Evolutionary conservation across 192 early-diverging fungal genomes (phyloP).

Genomic region (Coemansia sp.): DNA sequence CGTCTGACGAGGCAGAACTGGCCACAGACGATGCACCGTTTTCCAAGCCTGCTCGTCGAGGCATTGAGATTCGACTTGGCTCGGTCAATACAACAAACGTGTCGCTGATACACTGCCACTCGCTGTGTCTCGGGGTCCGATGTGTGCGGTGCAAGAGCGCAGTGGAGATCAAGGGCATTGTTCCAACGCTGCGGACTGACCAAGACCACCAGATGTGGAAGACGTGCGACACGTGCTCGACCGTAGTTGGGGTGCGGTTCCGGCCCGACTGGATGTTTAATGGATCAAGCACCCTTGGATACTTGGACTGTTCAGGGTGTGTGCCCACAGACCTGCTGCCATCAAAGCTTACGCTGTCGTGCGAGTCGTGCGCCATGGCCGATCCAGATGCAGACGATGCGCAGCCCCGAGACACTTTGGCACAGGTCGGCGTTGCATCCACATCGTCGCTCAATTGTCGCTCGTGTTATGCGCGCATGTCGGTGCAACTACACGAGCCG

Average conservation of each 20-base stretch:
- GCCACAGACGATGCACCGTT: constrained; percentile 15
- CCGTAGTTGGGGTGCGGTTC: constrained; percentile 59
- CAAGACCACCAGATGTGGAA: constrained; percentile 52
- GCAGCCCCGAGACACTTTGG: constrained; percentile 13
- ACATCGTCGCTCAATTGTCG: constrained; percentile 21
- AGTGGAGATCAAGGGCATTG: constrained; percentile 62
- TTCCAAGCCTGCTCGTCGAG: constrained; percentile 58
- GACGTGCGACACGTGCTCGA: constrained; percentile 59
- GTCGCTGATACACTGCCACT: constrained; percentile 63
- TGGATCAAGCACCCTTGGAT: constrained; percentile 61
- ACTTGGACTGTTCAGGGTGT: constrained; percentile 71
- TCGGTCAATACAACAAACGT: constrained; percentile 63
- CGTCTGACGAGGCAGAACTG: constrained; percentile 17
- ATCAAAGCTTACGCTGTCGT: constrained; percentile 67
- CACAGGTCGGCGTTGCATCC: constrained; percentile 25
- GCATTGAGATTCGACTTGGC: constrained; percentile 75
- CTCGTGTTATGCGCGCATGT: constrained; percentile 43
- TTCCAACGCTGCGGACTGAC: constrained; percentile 22
- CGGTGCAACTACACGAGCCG: constrained; percentile 49
- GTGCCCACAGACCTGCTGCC: constrained; percentile 72
- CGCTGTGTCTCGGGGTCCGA: constrained; percentile 64
- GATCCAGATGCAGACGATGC: constrained; percentile 17
- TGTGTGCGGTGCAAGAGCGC: constrained; percentile 77
- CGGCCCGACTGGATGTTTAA: constrained; percentile 64
- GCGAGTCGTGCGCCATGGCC: constrained; percentile 62